Base-by-base conservation (phyloP, 352 stramenopile species). In the Blastocystis sp. region DNA sequence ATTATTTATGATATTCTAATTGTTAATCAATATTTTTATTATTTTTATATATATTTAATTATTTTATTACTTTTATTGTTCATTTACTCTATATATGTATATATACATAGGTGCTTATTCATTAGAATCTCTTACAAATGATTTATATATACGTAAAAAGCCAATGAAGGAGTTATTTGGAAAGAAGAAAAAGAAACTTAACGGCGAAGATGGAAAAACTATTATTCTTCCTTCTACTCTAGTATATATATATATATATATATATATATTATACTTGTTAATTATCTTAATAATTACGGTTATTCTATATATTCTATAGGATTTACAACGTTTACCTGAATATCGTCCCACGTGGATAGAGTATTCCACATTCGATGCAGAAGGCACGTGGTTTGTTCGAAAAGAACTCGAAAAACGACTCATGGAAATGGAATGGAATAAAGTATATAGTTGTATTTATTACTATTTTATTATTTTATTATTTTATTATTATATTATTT, bases 111-210 rank as follows among this genome's bases (percentile, higher is more conserved):
- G n/a, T 4, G 48, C 52, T 4, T 98, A 96, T 68, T 91, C 80
- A 39, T 72, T 98, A 9, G 88, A 95, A 58, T 79, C 80, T 13
- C 69, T 97, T 1, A 92, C 83, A 9, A 73, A 77, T 6, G 79
- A 86, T 31, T 47, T 84, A 55, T 64, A 77, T 27, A 40, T 70
- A 43, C 72, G 76, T 19, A 98, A 98, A 67, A 74, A 75, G 32
- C 80, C 85, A 2, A 96, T 96, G 88, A 95, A 94, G 70, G 86
- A 96, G 57, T 65, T 92, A 5, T 94, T 94, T 45, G 88, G 88
- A 4, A 83, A 94, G 41, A 73, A 77, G 6, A 88, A 93, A 62
- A 68, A 93, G 24, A 83, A 87, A 66, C 94, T 93, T 67, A 86
- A 96, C 70, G 88, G 88, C 2, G 88, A 75, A 2, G 72, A 75